Base-by-base conservation (phyloP, 2,329 filamentous ascomycete species). In the Hypoxylon sp. region DNA sequence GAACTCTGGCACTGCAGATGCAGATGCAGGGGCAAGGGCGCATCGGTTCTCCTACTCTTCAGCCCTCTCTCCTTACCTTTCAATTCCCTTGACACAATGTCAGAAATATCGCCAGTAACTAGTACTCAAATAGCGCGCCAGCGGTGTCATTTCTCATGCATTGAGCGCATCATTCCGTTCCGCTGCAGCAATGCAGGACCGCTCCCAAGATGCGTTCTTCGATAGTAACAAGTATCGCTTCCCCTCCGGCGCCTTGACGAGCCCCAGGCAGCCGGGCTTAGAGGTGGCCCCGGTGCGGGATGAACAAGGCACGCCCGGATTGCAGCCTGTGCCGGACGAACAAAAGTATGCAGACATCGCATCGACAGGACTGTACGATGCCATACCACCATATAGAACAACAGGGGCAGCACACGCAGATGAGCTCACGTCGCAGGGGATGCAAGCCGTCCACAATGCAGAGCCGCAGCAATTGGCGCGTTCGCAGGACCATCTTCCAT, bases 221-320 rank as follows among this genome's bases (percentile, higher is more conserved):
- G 67, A 71, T 34, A 44, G 57, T 47, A 63, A 69, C 30, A 71
- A 72, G 52, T 71, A 68, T 20, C 56, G 63, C 48, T 71, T 72
- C 10, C 65, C 69, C 1, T 30, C 49, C 8, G 52, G 50, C 8
- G 44, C 44, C 17, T 17, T 71, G 37, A 50, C 47, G n/a, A 39
- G 26, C 13, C 44, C 46, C 6, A 47, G 54, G 49, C 62, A 65
- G 34, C 66, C 65, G n/a, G 51, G 70, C 20, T 55, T 69, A 8
- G 68, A 69, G 54, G 67, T 69, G 10, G 41, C 55, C 13, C 52
- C 59, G 24, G 52, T 60, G 57, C 61, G 62, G 50, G 67, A 71
- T 44, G 70, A 71, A 46, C 54, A 66, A 39, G 64, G 58, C 39
- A 62, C 55, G 6, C 68, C 67, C 7, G 69, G 68, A 19, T 53